Conservation (phyloP, 306 rosid genomes). For the Rubus parviflorus region DNA sequence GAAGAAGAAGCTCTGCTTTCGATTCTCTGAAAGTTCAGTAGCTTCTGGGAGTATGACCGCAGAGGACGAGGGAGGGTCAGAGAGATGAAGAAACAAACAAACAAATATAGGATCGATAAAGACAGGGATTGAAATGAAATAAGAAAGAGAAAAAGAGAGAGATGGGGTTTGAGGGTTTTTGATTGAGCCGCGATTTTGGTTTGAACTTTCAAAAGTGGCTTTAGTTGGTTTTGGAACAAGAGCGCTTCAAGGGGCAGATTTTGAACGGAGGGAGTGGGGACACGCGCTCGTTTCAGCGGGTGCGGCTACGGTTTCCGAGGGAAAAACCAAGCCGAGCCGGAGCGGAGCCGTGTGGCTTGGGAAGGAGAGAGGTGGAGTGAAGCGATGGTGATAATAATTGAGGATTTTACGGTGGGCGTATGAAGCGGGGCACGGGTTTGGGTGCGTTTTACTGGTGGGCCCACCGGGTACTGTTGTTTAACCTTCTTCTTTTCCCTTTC, state of each 20-base stretch:
- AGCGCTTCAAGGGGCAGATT: conserved; percentile 7
- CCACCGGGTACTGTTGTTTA: conserved; percentile 1
- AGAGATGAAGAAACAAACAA: background rate
- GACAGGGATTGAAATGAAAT: background rate
- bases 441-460: conserved; percentile 1
- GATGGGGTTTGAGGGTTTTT: background rate
- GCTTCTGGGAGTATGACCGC: conserved; percentile 5
- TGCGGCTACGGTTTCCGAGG: background rate
- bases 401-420: background rate
- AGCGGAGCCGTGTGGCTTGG: background rate
- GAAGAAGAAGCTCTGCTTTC: background rate
- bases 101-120: conserved; percentile 3
- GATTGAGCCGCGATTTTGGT: conserved; percentile 41
- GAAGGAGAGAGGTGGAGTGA: conserved; percentile 14
- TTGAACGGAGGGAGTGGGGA: conserved; percentile 34
- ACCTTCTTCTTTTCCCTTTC: background rate
- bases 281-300: conserved; percentile 31
- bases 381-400: conserved; percentile 25
- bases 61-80: conserved; percentile 7
- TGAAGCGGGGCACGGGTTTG: conserved; percentile 10
- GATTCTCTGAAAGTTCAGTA: conserved; percentile 20
- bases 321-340: conserved; percentile 1
- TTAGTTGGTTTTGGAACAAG: background rate
- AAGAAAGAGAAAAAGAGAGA: background rate
- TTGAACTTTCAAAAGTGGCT: conserved; percentile 32